Evolutionary conservation across 1,284 basidiomycete genomes (phyloP), one percentile per base, ranked within the genome.

Genomic region (Chondrostereum purpureum): DNA sequence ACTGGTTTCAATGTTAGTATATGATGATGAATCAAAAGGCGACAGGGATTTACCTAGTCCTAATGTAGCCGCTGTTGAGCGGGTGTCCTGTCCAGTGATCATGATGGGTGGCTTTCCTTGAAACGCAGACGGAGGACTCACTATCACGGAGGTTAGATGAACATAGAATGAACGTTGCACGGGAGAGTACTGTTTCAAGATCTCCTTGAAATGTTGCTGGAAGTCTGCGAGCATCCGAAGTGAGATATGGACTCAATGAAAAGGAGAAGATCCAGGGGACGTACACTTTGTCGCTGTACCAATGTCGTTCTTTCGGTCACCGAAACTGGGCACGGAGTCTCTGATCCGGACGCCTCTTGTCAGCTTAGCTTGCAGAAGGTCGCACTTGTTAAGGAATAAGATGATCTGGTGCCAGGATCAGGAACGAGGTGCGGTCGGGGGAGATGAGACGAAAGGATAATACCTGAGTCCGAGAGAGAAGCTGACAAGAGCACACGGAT

Each of bases 291-390:
- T 77, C 17, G 78, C 77, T 4, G 73, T 74, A 2, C 59, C 43
- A 1, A 74, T 63, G 33, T 78, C 73, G 51, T 84, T 85, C 52
- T 75, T 73, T 41, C 80, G 65, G 35, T 80, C 74, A 1, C 75
- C 77, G 53, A 74, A 85, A 53, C 75, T 82, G 3, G 77, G 70
- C 20, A 88, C 74, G 20, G 70, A 77, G 48, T 85, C 77, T 42
- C 67, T 68, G 48, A 88, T 76, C 17, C 68, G 61, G 4, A 81
- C 65, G 0, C 81, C 83, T 36, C 74, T 68, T 54, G 69, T 72
- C 23, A 84, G 67, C 56, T 88, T 85, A 50, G 76, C 73, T 58
- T 80, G 73, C 0, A 88, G 68, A 34, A 87, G 64, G 54, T 88
- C 85, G 39, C 77, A 78, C 56, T 82, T 83, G 58, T 83, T 83